These are phyloP conservation scores for Colletotrichum cereale DNA, from an alignment of 2,329 filamentous ascomycete species.

Conservation along the genomic window DNA sequence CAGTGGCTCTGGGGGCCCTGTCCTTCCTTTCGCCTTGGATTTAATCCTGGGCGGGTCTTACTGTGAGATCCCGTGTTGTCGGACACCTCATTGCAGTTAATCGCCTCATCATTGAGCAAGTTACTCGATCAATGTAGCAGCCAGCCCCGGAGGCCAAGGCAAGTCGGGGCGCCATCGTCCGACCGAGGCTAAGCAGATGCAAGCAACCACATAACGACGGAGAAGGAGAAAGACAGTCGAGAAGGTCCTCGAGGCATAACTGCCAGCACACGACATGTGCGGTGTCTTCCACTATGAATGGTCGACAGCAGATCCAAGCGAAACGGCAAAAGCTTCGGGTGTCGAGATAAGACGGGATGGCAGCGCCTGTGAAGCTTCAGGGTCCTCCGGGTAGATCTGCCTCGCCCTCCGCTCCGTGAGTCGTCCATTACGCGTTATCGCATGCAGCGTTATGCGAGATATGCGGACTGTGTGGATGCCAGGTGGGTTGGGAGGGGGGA, in stretches of 20 bases:
- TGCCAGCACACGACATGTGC: slow-evolving; percentile 14
- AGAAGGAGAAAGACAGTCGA: not conserved
- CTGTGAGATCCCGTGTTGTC: not conserved
- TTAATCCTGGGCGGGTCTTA: slow-evolving; percentile 24
- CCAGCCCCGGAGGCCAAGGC: slow-evolving; percentile 9
- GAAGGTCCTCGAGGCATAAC: not conserved
- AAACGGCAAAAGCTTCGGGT: slow-evolving; percentile 34
- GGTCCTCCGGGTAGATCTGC: slow-evolving; percentile 38
- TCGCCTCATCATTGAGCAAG: slow-evolving; percentile 31
- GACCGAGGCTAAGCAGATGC: slow-evolving; percentile 11
- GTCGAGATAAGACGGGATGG: slow-evolving; percentile 41
- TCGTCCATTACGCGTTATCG: slow-evolving; percentile 37
- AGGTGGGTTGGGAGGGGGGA: slow-evolving; percentile 31
- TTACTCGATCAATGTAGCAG: slow-evolving; percentile 20
- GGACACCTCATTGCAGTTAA: slow-evolving; percentile 31
- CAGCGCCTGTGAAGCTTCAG: slow-evolving; percentile 39
- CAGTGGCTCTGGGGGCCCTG: slow-evolving; percentile 28
- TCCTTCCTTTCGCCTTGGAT: slow-evolving; percentile 30
- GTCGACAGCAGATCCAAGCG: slow-evolving; percentile 8
- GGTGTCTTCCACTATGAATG: not conserved
- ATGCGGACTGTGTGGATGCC: slow-evolving; percentile 35
- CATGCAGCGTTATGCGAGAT: slow-evolving; percentile 39
- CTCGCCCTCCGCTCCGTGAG: slow-evolving; percentile 35
- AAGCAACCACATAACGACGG: not conserved
- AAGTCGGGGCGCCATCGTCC: slow-evolving; percentile 13